Percentiles rank a stretch among this genome's conserved stretches.
These are phyloP conservation scores for Penicillium sp. DNA, from an alignment of 2,329 filamentous ascomycete species.

Conservation along the genomic window DNA sequence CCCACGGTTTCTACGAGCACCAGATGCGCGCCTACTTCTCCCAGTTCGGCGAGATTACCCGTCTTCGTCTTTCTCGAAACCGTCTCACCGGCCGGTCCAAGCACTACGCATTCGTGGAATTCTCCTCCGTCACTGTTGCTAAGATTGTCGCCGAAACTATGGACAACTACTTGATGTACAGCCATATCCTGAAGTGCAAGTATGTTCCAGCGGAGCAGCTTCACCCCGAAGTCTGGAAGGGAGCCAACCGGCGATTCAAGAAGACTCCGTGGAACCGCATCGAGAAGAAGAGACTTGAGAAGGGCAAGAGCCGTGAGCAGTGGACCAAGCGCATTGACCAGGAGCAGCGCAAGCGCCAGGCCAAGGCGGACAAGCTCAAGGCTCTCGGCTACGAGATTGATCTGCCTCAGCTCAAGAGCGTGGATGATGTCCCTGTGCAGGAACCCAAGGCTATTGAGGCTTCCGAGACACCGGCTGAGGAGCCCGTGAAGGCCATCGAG, in stretches of 20 bases:
- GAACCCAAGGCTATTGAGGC: constrained; percentile 35
- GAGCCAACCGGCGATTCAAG: constrained; percentile 87
- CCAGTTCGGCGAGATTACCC: constrained; percentile 82
- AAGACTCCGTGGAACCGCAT: constrained; percentile 83
- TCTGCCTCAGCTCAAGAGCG: constrained; percentile 67
- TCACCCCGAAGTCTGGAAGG: constrained; percentile 81
- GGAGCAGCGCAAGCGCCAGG: constrained; percentile 68
- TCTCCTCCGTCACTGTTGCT: constrained; percentile 72
- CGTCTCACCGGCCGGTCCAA: constrained; percentile 86
- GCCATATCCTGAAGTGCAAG: constrained; percentile 88
- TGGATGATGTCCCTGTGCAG: constrained; percentile 53
- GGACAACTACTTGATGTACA: constrained; percentile 95
- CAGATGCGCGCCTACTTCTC: constrained; percentile 92
- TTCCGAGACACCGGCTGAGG: constrained; percentile 19
- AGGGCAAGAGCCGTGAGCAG: constrained; percentile 68
- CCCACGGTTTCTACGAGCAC: constrained; percentile 95
- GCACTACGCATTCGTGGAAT: constrained; percentile 95
- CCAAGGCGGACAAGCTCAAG: constrained; percentile 72
- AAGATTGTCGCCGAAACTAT: constrained; percentile 92
- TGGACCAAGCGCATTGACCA: constrained; percentile 74
- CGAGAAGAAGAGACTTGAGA: constrained; percentile 70
- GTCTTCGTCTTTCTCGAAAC: constrained; percentile 82
- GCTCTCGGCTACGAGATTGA: constrained; percentile 81
- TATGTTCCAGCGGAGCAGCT: constrained; percentile 72
- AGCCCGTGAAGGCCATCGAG: constrained; percentile 30